These are phyloP conservation scores for Eucalyptus cladocalyx DNA, from an alignment of 345 rosid species.

Conservation along the genomic window DNA sequence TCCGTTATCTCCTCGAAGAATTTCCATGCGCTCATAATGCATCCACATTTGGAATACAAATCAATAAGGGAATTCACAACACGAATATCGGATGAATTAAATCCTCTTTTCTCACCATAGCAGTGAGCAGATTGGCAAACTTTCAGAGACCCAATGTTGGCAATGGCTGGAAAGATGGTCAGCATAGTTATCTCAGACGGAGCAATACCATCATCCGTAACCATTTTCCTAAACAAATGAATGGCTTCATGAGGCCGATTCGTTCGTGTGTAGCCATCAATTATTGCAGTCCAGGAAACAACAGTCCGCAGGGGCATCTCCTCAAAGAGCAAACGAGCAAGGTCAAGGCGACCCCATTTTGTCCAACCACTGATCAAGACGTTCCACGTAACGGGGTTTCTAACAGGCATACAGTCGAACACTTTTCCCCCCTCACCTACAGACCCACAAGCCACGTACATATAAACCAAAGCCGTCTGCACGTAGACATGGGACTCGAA, in stretches of 20 bases:
- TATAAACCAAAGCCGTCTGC: conserved; percentile 44
- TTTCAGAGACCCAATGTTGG: conserved; percentile 24
- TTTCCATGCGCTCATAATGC: conserved; percentile 38
- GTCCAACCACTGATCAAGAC: conserved; percentile 66
- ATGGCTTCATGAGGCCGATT: conserved; percentile 39
- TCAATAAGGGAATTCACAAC: conserved; percentile 55
- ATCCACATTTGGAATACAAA: conserved; percentile 69
- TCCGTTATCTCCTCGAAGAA: conserved; percentile 33
- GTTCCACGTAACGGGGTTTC: conserved; percentile 68
- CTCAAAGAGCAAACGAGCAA: conserved; percentile 44
- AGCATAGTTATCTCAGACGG: conserved; percentile 58
- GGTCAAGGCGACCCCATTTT: conserved; percentile 43
- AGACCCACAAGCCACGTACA: conserved; percentile 22
- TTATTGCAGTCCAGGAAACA: conserved; percentile 76
- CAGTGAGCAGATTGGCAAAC: conserved; percentile 50
- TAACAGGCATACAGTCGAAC: conserved; percentile 66
- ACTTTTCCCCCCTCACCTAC: conserved; percentile 11
- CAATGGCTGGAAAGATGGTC: conserved; percentile 59
- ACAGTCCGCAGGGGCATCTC: conserved; percentile 52
- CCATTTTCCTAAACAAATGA: conserved; percentile 57
- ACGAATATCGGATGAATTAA: conserved; percentile 40
- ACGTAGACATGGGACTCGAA: conserved; percentile 52
- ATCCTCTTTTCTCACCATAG: conserved; percentile 48
- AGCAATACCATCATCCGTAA: conserved; percentile 21
- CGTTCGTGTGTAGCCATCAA: conserved; percentile 60